Base-by-base conservation (phyloP, 805 yeast genomes). In the Ogataea methylovora region DNA sequence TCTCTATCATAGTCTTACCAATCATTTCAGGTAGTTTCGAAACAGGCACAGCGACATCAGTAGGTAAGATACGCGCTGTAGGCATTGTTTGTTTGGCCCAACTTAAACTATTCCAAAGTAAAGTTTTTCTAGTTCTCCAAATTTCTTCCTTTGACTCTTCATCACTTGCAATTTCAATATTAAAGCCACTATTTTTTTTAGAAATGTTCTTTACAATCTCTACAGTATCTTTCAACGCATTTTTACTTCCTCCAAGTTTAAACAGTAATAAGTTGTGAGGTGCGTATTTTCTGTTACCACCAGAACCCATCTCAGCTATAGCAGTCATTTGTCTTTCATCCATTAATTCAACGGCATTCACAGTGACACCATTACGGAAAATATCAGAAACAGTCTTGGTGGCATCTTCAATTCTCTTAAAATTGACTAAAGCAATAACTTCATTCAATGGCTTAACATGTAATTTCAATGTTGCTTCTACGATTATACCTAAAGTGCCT, bases 21-120 rank as follows among this genome's bases (percentile, higher is more conserved):
- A 82, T 75, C 27, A 80, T 72, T n/a, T 60, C 51, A 3, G 88
- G 74, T 27, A 83, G 62, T 36, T 63, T 63, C 1, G 87, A 79
- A 24, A 82, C 65, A 3, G 92, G 90, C n/a, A 82, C 87, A 0
- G 87, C 88, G 13, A 82, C 83, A 56, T 82, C 92, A 1, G 90
- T 82, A 18, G 85, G 78, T 77, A 85, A 82, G 2, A 78, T 73
- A 33, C 45, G 42, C 9, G 57, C 58, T 26, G 48, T 35, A 18
- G 71, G 69, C 16, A 70, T 56, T n/a, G 56, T 48, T 42, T 49
- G 44, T 35, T 61, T 60, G 1, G 87, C 88, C 56, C 79, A 74
- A 43, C 83, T 87, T 31, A 80, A 65, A 8, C 71, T 67, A 5
- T 77, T 69, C 78, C 81, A 76, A 11, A 76, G 54, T n/a, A 69